These are phyloP conservation scores for Colletotrichum sojae DNA, from an alignment of 2,329 filamentous ascomycete genomes.

Conservation along the genomic window DNA sequence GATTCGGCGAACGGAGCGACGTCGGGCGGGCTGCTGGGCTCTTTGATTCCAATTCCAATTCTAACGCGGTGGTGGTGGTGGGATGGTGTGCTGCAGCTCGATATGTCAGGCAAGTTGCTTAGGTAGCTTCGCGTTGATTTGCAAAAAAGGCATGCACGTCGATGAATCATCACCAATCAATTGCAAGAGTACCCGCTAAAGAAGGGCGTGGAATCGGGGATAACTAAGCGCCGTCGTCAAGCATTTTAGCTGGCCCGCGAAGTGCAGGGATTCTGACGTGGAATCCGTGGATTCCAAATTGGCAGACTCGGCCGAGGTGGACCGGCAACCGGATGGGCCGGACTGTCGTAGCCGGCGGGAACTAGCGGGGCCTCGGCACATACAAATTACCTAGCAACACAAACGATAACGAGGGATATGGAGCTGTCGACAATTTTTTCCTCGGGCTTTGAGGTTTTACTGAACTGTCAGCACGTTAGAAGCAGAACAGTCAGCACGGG, in stretches of 20 bases:
- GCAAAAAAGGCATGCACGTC: conserved; percentile 19
- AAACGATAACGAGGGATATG: too few species aligned
- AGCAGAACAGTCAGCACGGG: too few species aligned
- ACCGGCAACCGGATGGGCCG: neutral
- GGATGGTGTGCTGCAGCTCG: neutral
- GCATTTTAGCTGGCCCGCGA: neutral
- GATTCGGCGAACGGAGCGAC: conserved; percentile 22
- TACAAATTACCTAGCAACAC: too few species aligned
- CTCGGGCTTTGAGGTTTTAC: too few species aligned
- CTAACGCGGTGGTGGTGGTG: neutral
- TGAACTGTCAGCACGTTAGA: too few species aligned
- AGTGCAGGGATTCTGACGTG: conserved; percentile 6
- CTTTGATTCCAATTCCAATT: neutral
- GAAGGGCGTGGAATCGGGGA: conserved; percentile 30
- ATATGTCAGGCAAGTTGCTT: neutral
- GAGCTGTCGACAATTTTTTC: too few species aligned
- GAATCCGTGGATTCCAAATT: conserved; percentile 30
- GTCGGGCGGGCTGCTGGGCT: neutral
- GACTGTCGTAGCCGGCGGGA: neutral
- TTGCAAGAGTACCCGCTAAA: conserved; percentile 16
- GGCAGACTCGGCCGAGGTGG: conserved; percentile 20
- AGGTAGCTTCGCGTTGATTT: conserved; percentile 3
- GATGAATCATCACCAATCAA: conserved; percentile 39
- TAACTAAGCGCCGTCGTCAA: conserved; percentile 31
- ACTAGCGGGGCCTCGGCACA: conserved; percentile 3